Percentiles rank a stretch among this genome's conserved stretches.
Conservation (phyloP, 2,329 filamentous ascomycete genomes). For the Mycosphaerella sp. region DNA sequence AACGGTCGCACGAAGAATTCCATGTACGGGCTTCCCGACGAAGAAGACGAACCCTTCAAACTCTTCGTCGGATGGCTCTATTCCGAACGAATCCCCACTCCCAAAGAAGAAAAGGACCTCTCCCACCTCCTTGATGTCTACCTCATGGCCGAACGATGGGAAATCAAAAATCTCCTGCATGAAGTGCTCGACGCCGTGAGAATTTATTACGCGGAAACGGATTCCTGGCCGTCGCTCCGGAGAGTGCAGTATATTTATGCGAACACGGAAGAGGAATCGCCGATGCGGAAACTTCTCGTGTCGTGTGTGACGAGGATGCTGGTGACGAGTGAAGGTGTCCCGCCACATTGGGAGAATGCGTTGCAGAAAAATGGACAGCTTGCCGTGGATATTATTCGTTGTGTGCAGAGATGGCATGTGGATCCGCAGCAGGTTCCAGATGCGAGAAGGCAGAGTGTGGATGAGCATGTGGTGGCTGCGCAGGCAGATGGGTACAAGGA, state of each 20-base stretch:
- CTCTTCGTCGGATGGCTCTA: constrained; percentile 52
- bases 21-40: constrained; percentile 46
- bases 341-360: constrained; percentile 50
- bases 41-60: constrained; percentile 48
- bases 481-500: constrained; percentile 33
- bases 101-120: constrained; percentile 47
- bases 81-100: constrained; percentile 41
- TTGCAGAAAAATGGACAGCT: constrained; percentile 50
- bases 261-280: constrained; percentile 28
- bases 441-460: constrained; percentile 40
- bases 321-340: constrained; percentile 45
- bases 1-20: constrained; percentile 33
- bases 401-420: constrained; percentile 50
- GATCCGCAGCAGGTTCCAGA: constrained; percentile 45
- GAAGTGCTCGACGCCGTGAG: constrained; percentile 47
- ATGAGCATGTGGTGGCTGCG: constrained; percentile 34
- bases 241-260: constrained; percentile 43
- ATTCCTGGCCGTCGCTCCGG: constrained; percentile 47
- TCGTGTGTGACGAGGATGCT: constrained; percentile 46
- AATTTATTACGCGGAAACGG: constrained; percentile 47
- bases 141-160: constrained; percentile 49
- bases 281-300: constrained; percentile 36
- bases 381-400: constrained; percentile 49
- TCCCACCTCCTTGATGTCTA: constrained; percentile 49
- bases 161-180: constrained; percentile 42